Percentiles rank a stretch among this genome's conserved stretches.
Evolutionary conservation across 345 rosid genomes (phyloP).

Genomic region (Salix koriyanagi): DNA sequence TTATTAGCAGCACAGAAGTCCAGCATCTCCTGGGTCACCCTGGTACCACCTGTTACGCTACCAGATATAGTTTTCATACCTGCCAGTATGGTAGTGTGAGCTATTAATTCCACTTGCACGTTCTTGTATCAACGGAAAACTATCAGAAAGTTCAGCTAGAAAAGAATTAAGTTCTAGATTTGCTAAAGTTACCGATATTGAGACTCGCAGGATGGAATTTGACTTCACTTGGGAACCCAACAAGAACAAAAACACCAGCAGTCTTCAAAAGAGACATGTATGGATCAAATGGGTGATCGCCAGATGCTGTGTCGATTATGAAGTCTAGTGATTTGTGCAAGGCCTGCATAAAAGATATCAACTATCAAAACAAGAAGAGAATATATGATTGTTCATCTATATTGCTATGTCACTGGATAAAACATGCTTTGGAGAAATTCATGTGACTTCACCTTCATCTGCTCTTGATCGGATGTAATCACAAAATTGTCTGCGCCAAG

Average conservation of each 20-base stretch:
- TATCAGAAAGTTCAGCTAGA: background rate
- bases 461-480: constrained; percentile 68
- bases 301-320: constrained; percentile 78
- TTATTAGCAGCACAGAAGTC: constrained; percentile 66
- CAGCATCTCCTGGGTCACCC: constrained; percentile 71
- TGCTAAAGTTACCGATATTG: constrained; percentile 34
- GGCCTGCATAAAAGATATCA: constrained; percentile 34
- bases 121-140: background rate
- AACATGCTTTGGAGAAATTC: background rate
- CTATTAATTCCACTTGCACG: background rate
- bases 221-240: constrained; percentile 80
- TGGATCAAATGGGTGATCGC: constrained; percentile 80
- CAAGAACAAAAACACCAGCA: constrained; percentile 57
- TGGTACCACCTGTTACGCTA: constrained; percentile 67
- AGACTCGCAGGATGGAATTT: constrained; percentile 76
- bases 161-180: background rate
- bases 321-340: constrained; percentile 65
- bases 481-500: constrained; percentile 60
- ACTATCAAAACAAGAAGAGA: background rate
- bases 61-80: constrained; percentile 64
- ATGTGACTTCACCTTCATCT: constrained; percentile 57
- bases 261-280: constrained; percentile 73
- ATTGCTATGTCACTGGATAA: background rate
- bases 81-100: constrained; percentile 24
- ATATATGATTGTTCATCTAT: background rate